Conservation (phyloP, 2,329 filamentous ascomycete genomes). For the Sporothrix inflata region DNA sequence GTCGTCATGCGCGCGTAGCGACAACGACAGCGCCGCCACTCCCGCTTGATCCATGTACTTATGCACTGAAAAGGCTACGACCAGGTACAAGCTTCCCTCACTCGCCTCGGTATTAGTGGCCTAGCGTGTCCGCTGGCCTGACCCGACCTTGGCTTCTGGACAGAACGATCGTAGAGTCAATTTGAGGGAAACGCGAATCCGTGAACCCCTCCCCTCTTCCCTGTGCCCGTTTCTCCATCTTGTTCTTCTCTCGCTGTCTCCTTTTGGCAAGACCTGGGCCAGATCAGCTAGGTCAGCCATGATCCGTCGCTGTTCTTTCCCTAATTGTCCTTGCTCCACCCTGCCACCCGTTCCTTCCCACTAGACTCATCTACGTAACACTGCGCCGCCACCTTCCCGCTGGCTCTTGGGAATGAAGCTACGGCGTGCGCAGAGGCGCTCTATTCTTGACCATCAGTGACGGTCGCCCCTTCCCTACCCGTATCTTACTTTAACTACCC, state of each 20-base stretch:
- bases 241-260: neutral
- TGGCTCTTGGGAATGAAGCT: slow-evolving; percentile 22
- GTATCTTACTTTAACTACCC: slow-evolving; percentile 8
- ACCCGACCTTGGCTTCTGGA: neutral
- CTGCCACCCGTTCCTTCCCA: slow-evolving; percentile 21
- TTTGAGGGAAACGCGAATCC: slow-evolving; percentile 12
- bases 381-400: slow-evolving; percentile 25
- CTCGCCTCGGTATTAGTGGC: neutral
- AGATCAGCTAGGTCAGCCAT: neutral
- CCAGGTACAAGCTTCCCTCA: slow-evolving; percentile 6
- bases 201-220: neutral
- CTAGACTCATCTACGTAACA: slow-evolving; percentile 25
- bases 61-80: neutral
- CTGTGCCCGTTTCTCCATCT: slow-evolving; percentile 3
- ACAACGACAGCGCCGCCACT: neutral
- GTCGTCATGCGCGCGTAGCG: slow-evolving; percentile 23
- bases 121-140: neutral
- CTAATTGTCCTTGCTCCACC: slow-evolving; percentile 14
- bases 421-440: neutral
- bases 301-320: slow-evolving; percentile 5
- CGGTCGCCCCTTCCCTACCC: neutral
- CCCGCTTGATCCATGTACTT: neutral
- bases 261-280: slow-evolving; percentile 1
- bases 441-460: neutral
- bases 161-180: neutral